These are phyloP conservation scores for Boletus tylopilopsis DNA, from an alignment of 768 basidiomycete species.

Conservation along the genomic window DNA sequence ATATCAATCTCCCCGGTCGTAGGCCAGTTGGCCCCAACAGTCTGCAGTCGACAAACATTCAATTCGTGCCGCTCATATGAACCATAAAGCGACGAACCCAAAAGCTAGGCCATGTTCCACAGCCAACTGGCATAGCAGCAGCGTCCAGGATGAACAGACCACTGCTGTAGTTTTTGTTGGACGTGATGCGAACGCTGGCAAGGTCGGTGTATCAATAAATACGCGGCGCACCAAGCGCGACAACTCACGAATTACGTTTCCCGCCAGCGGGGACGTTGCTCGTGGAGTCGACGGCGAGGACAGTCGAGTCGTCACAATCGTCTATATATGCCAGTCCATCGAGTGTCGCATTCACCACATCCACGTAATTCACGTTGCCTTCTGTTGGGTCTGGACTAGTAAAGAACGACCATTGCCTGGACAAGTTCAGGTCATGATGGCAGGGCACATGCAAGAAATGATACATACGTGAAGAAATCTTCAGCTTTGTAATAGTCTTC, in stretches of 20 bases:
- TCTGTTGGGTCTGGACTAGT: conserved; percentile 61
- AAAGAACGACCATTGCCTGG: conserved; percentile 71
- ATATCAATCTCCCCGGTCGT: conserved; percentile 64
- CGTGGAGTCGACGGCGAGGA: conserved; percentile 61
- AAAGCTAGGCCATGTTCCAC: conserved; percentile 60
- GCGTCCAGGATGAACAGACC: conserved; percentile 79
- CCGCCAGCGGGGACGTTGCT: conserved; percentile 45
- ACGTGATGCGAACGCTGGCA: conserved; percentile 61
- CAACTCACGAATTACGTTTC: conserved; percentile 49
- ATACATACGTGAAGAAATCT: conserved; percentile 56
- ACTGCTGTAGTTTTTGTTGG: conserved; percentile 56
- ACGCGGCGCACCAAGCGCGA: background rate
- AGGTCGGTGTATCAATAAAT: background rate
- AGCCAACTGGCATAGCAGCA: conserved; percentile 66
- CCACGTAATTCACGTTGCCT: conserved; percentile 62
- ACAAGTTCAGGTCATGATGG: conserved; percentile 1
- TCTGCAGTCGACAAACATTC: conserved; percentile 17
- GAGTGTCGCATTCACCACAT: conserved; percentile 41
- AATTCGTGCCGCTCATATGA: background rate
- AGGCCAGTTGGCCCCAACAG: conserved; percentile 53
- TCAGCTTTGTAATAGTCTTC: conserved; percentile 45
- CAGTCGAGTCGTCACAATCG: conserved; percentile 45
- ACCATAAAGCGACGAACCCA: conserved; percentile 32
- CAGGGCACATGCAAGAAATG: background rate
- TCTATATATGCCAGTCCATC: conserved; percentile 62